Conservation (phyloP, 2,329 filamentous ascomycete genomes). For the Pseudopithomyces maydicus region DNA sequence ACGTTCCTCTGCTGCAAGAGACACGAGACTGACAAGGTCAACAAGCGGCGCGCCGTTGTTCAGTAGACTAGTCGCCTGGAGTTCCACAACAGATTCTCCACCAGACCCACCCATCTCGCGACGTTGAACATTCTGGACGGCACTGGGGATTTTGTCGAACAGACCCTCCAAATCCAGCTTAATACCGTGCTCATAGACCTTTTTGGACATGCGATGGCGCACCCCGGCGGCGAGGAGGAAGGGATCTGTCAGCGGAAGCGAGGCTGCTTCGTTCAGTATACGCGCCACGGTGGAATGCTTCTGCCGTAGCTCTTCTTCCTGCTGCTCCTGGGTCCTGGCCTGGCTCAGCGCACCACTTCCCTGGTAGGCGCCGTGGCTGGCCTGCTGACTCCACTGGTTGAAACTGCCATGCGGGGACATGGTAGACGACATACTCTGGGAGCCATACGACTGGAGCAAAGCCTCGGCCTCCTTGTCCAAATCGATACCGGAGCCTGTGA, state of each 20-base stretch:
- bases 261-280: constrained; percentile 62
- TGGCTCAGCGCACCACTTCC: constrained; percentile 53
- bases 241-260: constrained; percentile 73
- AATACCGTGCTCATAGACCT: constrained; percentile 63
- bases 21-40: constrained; percentile 82
- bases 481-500: constrained; percentile 85
- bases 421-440: constrained; percentile 41
- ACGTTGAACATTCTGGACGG: constrained; percentile 34
- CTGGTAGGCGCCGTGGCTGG: constrained; percentile 44
- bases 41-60: constrained; percentile 73
- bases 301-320: constrained; percentile 67
- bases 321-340: constrained; percentile 66
- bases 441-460: constrained; percentile 63
- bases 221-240: constrained; percentile 70
- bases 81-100: constrained; percentile 64
- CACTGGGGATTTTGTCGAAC: constrained; percentile 48
- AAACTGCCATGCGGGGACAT: constrained; percentile 52
- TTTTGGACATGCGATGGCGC: constrained; percentile 61
- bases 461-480: constrained; percentile 84
- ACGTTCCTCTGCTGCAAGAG: constrained; percentile 80
- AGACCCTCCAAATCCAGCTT: constrained; percentile 63
- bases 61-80: constrained; percentile 64
- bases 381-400: constrained; percentile 50
- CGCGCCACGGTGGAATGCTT: constrained; percentile 70
- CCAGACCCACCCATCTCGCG: constrained; percentile 62